A percentile compares a stretch with the other conserved stretches of the same genome.
Evolutionary conservation across 2,329 filamentous ascomycete species (phyloP).

Genomic region (Fusarium nygamai): DNA sequence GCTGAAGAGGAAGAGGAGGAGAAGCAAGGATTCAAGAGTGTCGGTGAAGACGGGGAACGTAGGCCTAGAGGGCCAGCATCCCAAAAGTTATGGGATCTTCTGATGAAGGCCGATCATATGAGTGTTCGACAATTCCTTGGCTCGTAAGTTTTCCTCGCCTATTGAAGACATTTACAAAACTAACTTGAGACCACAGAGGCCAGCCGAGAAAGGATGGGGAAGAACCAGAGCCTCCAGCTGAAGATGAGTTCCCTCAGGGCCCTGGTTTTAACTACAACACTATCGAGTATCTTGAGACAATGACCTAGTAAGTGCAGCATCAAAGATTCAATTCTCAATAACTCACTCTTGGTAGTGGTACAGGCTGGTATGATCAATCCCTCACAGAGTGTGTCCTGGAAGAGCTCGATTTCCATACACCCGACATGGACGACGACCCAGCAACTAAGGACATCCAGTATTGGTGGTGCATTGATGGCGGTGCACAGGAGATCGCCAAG

Average conservation of each 20-base stretch:
- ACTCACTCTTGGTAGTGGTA: neutral
- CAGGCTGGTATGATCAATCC: neutral
- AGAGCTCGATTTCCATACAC: neutral
- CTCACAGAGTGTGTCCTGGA: neutral
- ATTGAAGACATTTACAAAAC: neutral
- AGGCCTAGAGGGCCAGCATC: neutral
- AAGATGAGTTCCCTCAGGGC: rapidly evolving
- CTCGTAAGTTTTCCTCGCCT: neutral
- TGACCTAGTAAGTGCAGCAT: neutral
- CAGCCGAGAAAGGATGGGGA: rapidly evolving
- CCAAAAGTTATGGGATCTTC: neutral
- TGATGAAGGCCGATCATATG: neutral
- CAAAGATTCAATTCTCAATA: rapidly evolving
- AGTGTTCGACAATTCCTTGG: neutral
- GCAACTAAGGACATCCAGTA: neutral
- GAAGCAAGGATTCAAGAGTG: neutral
- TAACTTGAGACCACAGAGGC: neutral
- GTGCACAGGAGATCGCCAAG: neutral
- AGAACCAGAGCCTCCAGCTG: rapidly evolving
- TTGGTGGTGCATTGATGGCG: neutral
- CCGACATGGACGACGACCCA: neutral
- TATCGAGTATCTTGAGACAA: rapidly evolving
- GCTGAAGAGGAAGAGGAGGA: neutral
- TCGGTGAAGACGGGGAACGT: rapidly evolving
- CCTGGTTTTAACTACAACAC: neutral